Percentiles rank a stretch among this genome's conserved stretches.
These are phyloP conservation scores for Huntiella moniliformis DNA, from an alignment of 2,329 filamentous ascomycete species.

Conservation along the genomic window DNA sequence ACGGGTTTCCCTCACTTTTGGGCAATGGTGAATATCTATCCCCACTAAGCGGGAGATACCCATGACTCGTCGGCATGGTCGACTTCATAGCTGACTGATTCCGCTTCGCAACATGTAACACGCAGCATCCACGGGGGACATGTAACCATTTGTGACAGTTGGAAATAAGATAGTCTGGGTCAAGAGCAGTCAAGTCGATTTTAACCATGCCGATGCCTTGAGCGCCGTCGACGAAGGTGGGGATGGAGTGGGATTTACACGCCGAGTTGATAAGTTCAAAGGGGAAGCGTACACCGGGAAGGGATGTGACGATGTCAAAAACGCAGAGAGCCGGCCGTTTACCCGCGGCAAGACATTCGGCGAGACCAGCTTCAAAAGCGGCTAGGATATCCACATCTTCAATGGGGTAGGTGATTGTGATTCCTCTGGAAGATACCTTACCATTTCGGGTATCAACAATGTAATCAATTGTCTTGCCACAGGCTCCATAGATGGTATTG, in stretches of 20 bases:
- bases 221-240: conserved; percentile 67
- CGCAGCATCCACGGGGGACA: conserved; percentile 58
- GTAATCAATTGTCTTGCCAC: conserved; percentile 53
- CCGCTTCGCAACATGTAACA: conserved; percentile 58
- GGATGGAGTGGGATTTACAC: conserved; percentile 47
- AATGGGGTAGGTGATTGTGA: conserved; percentile 49
- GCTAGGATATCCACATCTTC: conserved; percentile 47
- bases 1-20: conserved; percentile 32
- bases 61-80: conserved; percentile 63
- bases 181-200: conserved; percentile 44
- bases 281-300: conserved; percentile 63
- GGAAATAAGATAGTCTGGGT: conserved; percentile 71
- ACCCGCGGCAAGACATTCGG: conserved; percentile 31
- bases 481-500: conserved; percentile 58
- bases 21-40: conserved; percentile 19
- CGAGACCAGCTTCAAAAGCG: conserved; percentile 41
- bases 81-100: conserved; percentile 61
- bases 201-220: conserved; percentile 67
- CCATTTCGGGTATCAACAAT: conserved; percentile 45
- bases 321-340: conserved; percentile 38
- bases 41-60: conserved; percentile 36
- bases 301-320: conserved; percentile 64
- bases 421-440: conserved; percentile 27
- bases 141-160: conserved; percentile 90
- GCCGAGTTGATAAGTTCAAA: conserved; percentile 47